Evolutionary conservation across 495 filamentous ascomycete species (phyloP), one percentile per base, ranked within the genome.

Genomic region (Penicillium canescens): DNA sequence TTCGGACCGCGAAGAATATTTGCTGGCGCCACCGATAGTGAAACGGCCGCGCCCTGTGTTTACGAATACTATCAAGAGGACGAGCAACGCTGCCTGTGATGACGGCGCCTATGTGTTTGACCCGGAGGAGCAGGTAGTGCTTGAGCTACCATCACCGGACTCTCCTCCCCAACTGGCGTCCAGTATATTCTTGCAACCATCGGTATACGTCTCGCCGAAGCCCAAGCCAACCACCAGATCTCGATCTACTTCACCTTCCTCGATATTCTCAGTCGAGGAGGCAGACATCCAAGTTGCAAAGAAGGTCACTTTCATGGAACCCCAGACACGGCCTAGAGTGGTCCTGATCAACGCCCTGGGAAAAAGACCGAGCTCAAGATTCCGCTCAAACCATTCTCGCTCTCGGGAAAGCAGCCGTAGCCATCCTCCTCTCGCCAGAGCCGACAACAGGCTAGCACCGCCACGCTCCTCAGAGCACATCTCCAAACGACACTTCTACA

Each of bases 61-160:
- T 0, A 67, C 74, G 44, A 68, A 73, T 20, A 77, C 74, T 2
- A 56, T 75, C 42, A 77, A 76, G 56, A 67, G 71, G n/a, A 71
- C 57, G 50, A 75, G 71, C 40, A 63, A 47, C 38, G 59, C 66
- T 0, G 70, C 67, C 20, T 74, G 71, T 16, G 62, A 51, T 7
- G 69, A 70, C 24, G 67, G 69, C 31, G 53, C 69, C 3, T 71
- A 67, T 38, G 68, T 72, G 24, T 72, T 74, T 42, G 69, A 71
- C 39, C 56, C 62, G 10, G 69, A 74, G 34, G 70, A 75, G 24
- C 63, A 71, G 4, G 54, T 73, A 48, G 65, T 75, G 23, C 63
- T 74, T n/a, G 74, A 74, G 50, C 65, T 74, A 26, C 66, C 71
- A 0, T 71, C 67, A 0, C 66, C 73, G 10, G 63, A 72, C 21